Evolutionary conservation across 306 rosid genomes (phyloP).

Genomic region (Abrus precatorius): DNA sequence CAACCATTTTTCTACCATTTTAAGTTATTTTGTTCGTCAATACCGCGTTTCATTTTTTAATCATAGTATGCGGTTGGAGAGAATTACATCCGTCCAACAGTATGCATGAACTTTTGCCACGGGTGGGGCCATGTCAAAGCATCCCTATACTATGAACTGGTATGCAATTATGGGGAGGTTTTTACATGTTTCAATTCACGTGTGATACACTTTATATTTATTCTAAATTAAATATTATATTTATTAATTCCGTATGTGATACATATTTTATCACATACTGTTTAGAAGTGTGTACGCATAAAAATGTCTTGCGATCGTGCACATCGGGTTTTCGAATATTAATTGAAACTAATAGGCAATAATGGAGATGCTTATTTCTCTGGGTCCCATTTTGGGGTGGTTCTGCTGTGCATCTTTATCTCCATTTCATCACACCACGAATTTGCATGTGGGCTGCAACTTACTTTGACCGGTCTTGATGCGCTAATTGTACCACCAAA

Average conservation of each 20-base stretch:
- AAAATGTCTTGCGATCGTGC: conserved; percentile 30
- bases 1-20: not conserved
- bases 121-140: conserved; percentile 41
- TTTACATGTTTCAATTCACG: conserved; percentile 21
- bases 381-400: conserved; percentile 47
- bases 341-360: conserved; percentile 44
- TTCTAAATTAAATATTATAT: not conserved
- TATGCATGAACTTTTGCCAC: conserved; percentile 39
- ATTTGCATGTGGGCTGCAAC: conserved; percentile 56
- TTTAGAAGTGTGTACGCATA: not conserved
- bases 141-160: conserved; percentile 19
- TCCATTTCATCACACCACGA: conserved; percentile 34
- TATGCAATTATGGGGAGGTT: not conserved
- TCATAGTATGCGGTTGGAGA: not conserved
- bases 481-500: not conserved
- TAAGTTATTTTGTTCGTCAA: not conserved
- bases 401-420: conserved; percentile 31
- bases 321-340: conserved; percentile 29
- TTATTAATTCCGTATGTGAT: not conserved
- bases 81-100: conserved; percentile 24
- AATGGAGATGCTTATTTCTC: conserved; percentile 42
- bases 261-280: not conserved
- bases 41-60: not conserved
- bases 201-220: conserved; percentile 29
- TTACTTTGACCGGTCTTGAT: conserved; percentile 53